Evolutionary conservation across 352 stramenopile genomes (phyloP).

Genomic region (Pythium utonaiense): DNA sequence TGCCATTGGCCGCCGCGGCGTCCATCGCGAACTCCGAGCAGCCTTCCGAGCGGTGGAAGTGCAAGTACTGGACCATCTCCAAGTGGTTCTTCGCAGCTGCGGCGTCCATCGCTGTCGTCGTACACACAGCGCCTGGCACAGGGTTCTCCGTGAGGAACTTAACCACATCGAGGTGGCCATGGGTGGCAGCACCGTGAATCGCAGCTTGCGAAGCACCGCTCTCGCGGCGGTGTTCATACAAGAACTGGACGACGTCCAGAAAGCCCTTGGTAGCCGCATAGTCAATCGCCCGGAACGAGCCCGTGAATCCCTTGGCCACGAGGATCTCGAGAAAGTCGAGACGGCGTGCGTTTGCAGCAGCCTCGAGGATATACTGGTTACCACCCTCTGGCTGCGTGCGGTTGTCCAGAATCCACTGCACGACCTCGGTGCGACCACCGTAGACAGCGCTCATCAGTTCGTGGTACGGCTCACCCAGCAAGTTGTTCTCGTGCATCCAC

Average conservation of each 20-base stretch:
- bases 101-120: constrained; percentile 33
- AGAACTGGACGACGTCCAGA: constrained; percentile 25
- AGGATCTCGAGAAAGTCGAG: constrained; percentile 16
- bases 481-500: constrained; percentile 5
- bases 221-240: constrained; percentile 1
- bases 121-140: constrained; percentile 25
- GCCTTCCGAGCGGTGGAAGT: constrained; percentile 24
- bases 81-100: constrained; percentile 25
- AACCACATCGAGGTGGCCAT: constrained; percentile 19
- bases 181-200: constrained; percentile 11
- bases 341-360: constrained; percentile 1
- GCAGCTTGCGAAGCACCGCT: constrained; percentile 5
- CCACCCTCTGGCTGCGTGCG: background rate
- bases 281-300: constrained; percentile 22
- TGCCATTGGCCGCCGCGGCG: constrained; percentile 22
- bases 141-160: constrained; percentile 20
- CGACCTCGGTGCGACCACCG: constrained; percentile 10
- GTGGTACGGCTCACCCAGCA: constrained; percentile 14
- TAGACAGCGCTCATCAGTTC: constrained; percentile 17
- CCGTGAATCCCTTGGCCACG: background rate
- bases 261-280: constrained; percentile 27
- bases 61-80: constrained; percentile 30
- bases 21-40: constrained; percentile 33
- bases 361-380: constrained; percentile 6
- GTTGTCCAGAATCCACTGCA: constrained; percentile 20